Percentiles rank a stretch among this genome's conserved stretches.
Conservation (phyloP, 2,329 filamentous ascomycete species). For the Hypomyces perniciosus region DNA sequence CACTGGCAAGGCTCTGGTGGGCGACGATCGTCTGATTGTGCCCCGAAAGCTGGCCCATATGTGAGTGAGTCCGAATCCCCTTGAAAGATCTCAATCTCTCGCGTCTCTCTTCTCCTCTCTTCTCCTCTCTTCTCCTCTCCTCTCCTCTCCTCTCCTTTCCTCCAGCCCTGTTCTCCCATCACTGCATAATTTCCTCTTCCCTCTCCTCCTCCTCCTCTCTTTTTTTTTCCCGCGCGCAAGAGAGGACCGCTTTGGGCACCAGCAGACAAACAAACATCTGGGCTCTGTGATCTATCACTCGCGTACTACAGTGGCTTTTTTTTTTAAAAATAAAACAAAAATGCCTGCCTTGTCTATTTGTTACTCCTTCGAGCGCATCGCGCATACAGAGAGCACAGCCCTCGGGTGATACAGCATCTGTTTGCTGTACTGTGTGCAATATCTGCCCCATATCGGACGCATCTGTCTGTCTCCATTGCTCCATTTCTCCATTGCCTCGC, state of each 20-base stretch:
- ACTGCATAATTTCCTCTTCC: too few species aligned
- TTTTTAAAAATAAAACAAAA: too few species aligned
- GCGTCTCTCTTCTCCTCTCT: not conserved
- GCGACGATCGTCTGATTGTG: conserved; percentile 76
- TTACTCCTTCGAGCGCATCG: too few species aligned
- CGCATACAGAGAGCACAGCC: too few species aligned
- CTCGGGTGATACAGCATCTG: too few species aligned
- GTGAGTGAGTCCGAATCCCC: conserved; percentile 42
- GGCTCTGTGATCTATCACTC: not conserved
- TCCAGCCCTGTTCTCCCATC: not conserved
- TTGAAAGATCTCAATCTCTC: not conserved
- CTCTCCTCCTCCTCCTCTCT: not conserved
- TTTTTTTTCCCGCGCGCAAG: not conserved
- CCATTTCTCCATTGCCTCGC: too few species aligned
- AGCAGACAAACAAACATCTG: not conserved
- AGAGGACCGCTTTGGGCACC: not conserved
- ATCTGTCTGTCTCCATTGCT: too few species aligned
- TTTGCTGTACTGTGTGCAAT: too few species aligned
- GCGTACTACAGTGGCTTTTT: not conserved
- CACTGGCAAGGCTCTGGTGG: conserved; percentile 79
- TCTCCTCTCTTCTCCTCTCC: not conserved
- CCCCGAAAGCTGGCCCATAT: conserved; percentile 77
- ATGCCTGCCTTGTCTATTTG: too few species aligned
- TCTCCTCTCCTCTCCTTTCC: not conserved
- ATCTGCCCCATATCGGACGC: too few species aligned